Base-by-base conservation (phyloP, 2,329 filamentous ascomycete genomes). In the Nigrograna mackinnonii region DNA sequence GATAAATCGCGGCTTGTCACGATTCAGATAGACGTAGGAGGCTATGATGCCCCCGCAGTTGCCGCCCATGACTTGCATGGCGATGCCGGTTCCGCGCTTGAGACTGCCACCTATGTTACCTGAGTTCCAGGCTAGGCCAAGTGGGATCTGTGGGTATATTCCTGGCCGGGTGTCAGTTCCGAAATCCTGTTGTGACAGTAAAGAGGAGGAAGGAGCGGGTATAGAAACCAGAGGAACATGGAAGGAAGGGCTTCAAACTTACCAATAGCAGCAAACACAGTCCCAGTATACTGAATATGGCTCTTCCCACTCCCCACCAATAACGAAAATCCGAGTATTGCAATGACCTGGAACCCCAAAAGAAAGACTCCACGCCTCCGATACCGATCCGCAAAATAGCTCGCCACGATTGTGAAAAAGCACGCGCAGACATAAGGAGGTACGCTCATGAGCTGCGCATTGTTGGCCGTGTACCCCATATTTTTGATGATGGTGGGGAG, bases 11-110 rank as follows among this genome's bases (percentile, higher is more conserved):
- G 71, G 69, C 2, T 57, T 54, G 49, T 79, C 70, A 20, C 68
- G 66, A 17, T 66, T 43, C 5, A 73, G 59, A 48, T 77, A 82
- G 12, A 79, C 69, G 47, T 76, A 79, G 4, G 72, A 68, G 1
- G 77, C 70, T 37, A 81, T 78, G n/a, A 96, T 82, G 21, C 91
- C 91, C 60, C 94, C 94, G 37, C 96, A 76, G 18, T 72, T 71
- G 4, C 75, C 75, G 16, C 76, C 73, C 45, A 76, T 77, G 28
- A 79, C 73, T 49, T 79, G 77, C 72, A 81, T 78, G 21, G 77
- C 78, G 38, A 81, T 79, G 13, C 78, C 78, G 7, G 79, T 77
- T 32, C 72, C 76, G 39, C 78, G 70, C 69, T 82, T 82, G 43
- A 78, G 63, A 24, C 74, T 75, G 4, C 77, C 78, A 2, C 76